Evolutionary conservation across 2,329 filamentous ascomycete genomes (phyloP).

Genomic region (Aspergillus sp.): DNA sequence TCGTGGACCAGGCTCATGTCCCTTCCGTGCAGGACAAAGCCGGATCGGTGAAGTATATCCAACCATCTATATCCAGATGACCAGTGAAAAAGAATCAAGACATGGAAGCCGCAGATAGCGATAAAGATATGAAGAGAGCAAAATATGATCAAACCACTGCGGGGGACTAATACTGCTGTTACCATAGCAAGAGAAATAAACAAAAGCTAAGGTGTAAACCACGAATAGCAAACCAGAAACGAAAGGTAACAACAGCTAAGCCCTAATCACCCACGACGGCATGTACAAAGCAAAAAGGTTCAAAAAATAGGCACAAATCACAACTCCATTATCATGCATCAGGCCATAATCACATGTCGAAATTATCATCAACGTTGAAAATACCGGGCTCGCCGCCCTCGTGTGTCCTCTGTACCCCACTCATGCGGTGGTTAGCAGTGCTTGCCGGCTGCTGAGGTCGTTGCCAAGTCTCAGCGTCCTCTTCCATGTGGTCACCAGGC

Average conservation of each 20-base stretch:
- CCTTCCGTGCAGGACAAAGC: conserved; percentile 1
- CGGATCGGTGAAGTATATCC: conserved; percentile 8
- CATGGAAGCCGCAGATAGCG: conserved; percentile 3
- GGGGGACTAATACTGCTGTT: conserved; percentile 4
- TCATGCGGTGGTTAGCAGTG: conserved; percentile 46
- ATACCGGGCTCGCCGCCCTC: conserved; percentile 43
- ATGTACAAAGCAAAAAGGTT: conserved; percentile 32
- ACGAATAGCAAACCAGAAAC: conserved; percentile 3
- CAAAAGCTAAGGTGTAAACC: conserved; percentile 8
- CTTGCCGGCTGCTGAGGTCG: conserved; percentile 34
- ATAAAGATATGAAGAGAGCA: not conserved
- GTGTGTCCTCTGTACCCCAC: conserved; percentile 43
- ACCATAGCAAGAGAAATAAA: conserved; percentile 5
- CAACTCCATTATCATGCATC: conserved; percentile 43
- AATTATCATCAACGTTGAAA: conserved; percentile 48
- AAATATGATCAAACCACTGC: not conserved
- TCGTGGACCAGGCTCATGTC: not conserved
- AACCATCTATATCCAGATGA: conserved; percentile 12
- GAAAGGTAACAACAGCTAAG: conserved; percentile 21
- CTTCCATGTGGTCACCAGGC: conserved; percentile 44
- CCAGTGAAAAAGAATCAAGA: conserved; percentile 13
- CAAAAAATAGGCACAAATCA: conserved; percentile 34
- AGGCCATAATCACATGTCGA: conserved; percentile 47
- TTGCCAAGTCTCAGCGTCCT: conserved; percentile 39
- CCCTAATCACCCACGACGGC: conserved; percentile 26